Percentiles rank a stretch among this genome's conserved stretches.
Conservation (phyloP, 2,329 filamentous ascomycete genomes). For the Hypoxylon sp. region DNA sequence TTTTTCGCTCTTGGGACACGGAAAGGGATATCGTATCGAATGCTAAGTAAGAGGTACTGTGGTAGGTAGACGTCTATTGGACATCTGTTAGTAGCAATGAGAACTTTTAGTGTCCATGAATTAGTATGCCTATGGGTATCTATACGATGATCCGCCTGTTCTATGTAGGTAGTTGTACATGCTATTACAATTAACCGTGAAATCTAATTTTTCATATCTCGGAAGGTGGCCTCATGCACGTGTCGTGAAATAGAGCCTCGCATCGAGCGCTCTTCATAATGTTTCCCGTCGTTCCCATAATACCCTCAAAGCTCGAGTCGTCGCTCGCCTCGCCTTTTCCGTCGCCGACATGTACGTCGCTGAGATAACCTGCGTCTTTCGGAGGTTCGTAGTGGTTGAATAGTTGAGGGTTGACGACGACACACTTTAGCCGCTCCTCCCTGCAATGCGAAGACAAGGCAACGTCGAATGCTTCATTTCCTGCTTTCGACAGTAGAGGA, state of each 20-base stretch:
- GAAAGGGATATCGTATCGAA: too few species aligned
- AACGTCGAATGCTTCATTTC: conserved; percentile 49
- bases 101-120: not conserved
- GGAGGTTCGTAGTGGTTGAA: conserved; percentile 49
- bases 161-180: conserved; percentile 1
- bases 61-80: too few species aligned
- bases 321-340: conserved; percentile 24
- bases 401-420: conserved; percentile 50
- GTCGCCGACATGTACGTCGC: conserved; percentile 32
- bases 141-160: not conserved
- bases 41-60: too few species aligned
- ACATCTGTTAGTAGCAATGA: not conserved
- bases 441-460: conserved; percentile 46
- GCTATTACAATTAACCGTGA: not conserved
- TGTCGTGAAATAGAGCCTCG: conserved; percentile 43
- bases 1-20: too few species aligned
- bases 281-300: conserved; percentile 48
- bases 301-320: conserved; percentile 40
- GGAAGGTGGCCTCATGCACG: conserved; percentile 38
- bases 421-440: conserved; percentile 43
- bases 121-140: conserved; percentile 6
- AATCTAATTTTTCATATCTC: conserved; percentile 26
- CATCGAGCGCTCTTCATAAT: conserved; percentile 49
- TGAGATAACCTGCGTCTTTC: conserved; percentile 35
- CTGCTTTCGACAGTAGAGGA: conserved; percentile 39